Conservation (phyloP, 1,139 yeast genomes). For the Hanseniaspora sp. region DNA sequence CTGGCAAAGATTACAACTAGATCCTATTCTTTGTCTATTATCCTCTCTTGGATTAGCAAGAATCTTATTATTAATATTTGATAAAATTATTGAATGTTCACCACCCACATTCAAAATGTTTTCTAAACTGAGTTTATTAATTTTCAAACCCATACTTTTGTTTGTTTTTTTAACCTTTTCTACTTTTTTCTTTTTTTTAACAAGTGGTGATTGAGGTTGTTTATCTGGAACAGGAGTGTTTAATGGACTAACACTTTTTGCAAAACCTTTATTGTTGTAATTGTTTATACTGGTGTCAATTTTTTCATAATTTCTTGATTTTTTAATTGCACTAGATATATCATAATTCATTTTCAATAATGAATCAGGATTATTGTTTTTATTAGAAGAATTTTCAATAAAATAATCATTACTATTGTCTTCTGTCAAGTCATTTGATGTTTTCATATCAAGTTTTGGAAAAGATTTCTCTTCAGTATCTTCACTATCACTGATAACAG, state of each 20-base stretch:
- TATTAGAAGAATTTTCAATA: not conserved
- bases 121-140: not conserved
- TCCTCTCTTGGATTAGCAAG: conserved; percentile 1
- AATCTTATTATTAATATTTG: not conserved
- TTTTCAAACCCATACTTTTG: not conserved
- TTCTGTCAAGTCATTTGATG: too few species aligned
- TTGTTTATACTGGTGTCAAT: too few species aligned
- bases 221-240: not conserved
- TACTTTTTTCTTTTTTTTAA: too few species aligned
- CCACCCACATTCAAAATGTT: not conserved
- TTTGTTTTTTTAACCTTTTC: not conserved
- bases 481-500: too few species aligned
- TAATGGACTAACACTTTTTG: not conserved
- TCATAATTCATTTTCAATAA: not conserved
- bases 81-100: not conserved
- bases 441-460: too few species aligned
- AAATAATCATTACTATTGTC: not conserved
- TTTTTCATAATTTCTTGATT: not conserved
- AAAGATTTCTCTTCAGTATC: too few species aligned
- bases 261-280: not conserved
- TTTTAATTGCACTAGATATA: not conserved
- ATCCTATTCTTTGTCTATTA: conserved; percentile 10
- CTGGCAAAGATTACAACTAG: conserved; percentile 12
- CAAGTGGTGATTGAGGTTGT: not conserved
- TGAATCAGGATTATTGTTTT: not conserved